Base-by-base conservation (phyloP, 2,329 filamentous ascomycete species). In the Madurella fahalii region DNA sequence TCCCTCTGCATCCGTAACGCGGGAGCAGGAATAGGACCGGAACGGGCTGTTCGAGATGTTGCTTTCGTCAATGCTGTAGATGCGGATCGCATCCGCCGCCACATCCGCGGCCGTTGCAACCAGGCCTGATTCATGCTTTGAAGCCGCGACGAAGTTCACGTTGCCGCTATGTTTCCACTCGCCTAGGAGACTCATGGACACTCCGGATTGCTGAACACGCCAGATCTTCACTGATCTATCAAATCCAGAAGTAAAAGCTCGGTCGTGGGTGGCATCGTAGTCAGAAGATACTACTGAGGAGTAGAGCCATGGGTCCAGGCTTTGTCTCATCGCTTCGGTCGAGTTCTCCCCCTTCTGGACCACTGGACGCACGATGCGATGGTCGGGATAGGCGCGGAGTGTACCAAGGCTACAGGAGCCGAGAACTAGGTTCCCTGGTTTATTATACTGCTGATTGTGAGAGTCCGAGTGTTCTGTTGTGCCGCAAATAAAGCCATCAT, bases 391-490 rank as follows among this genome's bases (percentile, higher is more conserved):
- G 0, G 81, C 77, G 5, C 67, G 73, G 2, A 86, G 64, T 0
- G 71, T 75, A 0, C 76, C 73, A 1, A 65, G 61, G 0, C 56
- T 61, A 1, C 74, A 70, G 0, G 80, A 83, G 7, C 80, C 83
- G 1, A 86, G 67, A 1, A 82, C 69, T 9, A 86, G 67, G 61
- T 86, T 86, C 1, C 83, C 83, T 0, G 80, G 77, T 60, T 81
- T 84, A 61, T 86, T 86, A 63, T 86, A 86, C 58, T 85, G 82
- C 62, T 85, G 82, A 54, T 85, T 86, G 41, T 83, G 79, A 0
- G 73, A 69, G 60, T 86, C 83, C 0, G 81, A 85, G 67, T 86
- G 83, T 0, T 79, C 78, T 0, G 81, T 83, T 0, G 83, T 82
- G 34, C 83, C 83, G 58, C 81, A 84, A n/a, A 86, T 64, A 49